Evolutionary conservation across 345 rosid species (phyloP), one percentile per base, ranked within the genome.

Genomic region (Aquilaria malaccensis): DNA sequence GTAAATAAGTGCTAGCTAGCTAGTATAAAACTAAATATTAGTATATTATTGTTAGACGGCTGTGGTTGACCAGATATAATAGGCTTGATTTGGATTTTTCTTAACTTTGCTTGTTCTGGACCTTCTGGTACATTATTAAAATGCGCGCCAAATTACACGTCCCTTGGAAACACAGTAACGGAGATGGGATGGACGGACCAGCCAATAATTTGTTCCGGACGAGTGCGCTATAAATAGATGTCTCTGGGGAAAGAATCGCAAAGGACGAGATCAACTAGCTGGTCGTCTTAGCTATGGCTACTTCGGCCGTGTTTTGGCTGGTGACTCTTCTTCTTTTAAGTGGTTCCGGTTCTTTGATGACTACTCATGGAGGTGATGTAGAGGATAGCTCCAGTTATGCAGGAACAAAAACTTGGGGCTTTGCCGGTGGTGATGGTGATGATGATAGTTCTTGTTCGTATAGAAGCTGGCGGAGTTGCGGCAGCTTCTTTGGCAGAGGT

Each of bases 391-490:
- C 30, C 54, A 58, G 56, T 48, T 46, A 65, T 37, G 70, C 64
- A 15, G 64, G 61, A 57, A 52, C 64, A 9, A 59, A 61, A 50
- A 58, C 56, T 5, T 56, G 67, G 74, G 62, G 49, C 12, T 47
- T 13, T 52, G 56, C 55, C 13, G 55, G 33, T 30, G 46, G 57
- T 55, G 52, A 71, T 56, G 66, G 60, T 4, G 65, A 56, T 14
- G 75, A 78, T 15, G 64, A 70, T 32, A 60, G 60, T 59, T 55
- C 67, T 62, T 77, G 85, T 32, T 74, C 69, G 0, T 69, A 70
- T 33, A 12, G 70, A 55, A 69, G 72, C 71, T 83, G 82, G 88
- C 63, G 81, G 45, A 74, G 88, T 14, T 78, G 85, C 55, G 83
- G 85, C 48, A 80, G 80, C 50, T 80, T 80, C 56, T 76, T 65